Percentiles rank a stretch among this genome's conserved stretches.
phyloP scores from a whole-genome alignment of 208 protist species.

The Trypanosoma grayi region DNA sequence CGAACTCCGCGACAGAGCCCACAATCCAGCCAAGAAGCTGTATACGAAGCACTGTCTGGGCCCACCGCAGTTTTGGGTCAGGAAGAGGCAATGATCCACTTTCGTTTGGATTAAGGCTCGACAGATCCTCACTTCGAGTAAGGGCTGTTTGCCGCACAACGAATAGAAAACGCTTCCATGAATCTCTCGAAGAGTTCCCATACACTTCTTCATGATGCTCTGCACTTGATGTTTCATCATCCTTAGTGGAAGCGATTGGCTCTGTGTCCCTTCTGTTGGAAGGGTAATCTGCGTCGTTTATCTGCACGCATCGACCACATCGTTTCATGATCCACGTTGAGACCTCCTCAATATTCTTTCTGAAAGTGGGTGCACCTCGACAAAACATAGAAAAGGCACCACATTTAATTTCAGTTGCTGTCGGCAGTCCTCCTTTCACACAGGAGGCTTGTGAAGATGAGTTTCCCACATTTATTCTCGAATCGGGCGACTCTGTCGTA shows the following conservation, averaged over 20 bases:
- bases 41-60: conserved; percentile 18
- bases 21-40: conserved; percentile 31
- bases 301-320: neutral
- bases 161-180: conserved; percentile 15
- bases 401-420: neutral
- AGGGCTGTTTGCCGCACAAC: conserved; percentile 12
- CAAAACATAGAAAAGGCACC: conserved; percentile 19
- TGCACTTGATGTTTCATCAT: neutral
- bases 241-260: neutral
- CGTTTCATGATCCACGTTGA: conserved; percentile 24
- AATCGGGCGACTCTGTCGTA: neutral
- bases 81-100: neutral
- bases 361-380: conserved; percentile 9
- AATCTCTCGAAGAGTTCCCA: neutral
- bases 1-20: conserved; percentile 27
- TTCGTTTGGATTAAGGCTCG: neutral
- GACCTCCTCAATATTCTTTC: conserved; percentile 21
- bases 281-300: neutral
- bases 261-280: neutral
- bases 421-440: neutral
- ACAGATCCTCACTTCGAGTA: neutral
- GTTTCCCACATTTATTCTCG: neutral
- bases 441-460: neutral
- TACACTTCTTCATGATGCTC: neutral
- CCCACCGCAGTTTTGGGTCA: conserved; percentile 1